These are phyloP conservation scores for Panaeolus cyanescens DNA, from an alignment of 768 basidiomycete genomes.

Conservation along the genomic window DNA sequence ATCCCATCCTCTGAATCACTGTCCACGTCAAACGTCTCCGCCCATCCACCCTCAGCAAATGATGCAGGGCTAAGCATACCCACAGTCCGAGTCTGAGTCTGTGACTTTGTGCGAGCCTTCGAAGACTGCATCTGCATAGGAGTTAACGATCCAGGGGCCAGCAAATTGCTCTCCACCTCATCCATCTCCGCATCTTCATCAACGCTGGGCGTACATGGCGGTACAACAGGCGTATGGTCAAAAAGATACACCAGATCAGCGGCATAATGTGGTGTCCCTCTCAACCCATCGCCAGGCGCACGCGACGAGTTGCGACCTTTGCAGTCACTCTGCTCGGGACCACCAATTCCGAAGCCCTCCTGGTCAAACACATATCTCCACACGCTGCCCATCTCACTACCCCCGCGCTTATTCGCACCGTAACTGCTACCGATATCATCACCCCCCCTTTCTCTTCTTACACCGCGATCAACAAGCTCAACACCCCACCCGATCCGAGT, in stretches of 20 bases:
- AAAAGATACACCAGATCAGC: conserved; percentile 79
- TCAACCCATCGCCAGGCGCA: conserved; percentile 17
- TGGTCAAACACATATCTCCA: conserved; percentile 87
- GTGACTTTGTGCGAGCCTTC: background rate
- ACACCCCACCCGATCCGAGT: conserved; percentile 78
- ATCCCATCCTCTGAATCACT: background rate
- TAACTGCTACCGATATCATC: conserved; percentile 63
- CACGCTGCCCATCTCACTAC: conserved; percentile 22
- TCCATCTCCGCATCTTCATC: conserved; percentile 12
- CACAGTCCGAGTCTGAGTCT: background rate
- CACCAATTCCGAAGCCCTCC: conserved; percentile 52
- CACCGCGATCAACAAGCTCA: conserved; percentile 59
- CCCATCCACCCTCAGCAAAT: background rate
- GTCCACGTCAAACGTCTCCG: background rate
- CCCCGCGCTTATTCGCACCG: conserved; percentile 54
- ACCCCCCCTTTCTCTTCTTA: conserved; percentile 50
- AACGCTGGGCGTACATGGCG: conserved; percentile 25
- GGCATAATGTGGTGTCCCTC: conserved; percentile 67
- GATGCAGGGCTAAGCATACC: background rate
- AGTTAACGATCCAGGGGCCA: background rate
- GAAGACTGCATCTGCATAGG: background rate
- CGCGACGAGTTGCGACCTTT: too few relatives aligned
- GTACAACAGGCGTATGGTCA: conserved; percentile 56
- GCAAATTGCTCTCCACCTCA: background rate
- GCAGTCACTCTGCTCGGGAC: background rate